Base-by-base conservation (phyloP, 2,329 filamentous ascomycete genomes). In the Escovopsis sp. region DNA sequence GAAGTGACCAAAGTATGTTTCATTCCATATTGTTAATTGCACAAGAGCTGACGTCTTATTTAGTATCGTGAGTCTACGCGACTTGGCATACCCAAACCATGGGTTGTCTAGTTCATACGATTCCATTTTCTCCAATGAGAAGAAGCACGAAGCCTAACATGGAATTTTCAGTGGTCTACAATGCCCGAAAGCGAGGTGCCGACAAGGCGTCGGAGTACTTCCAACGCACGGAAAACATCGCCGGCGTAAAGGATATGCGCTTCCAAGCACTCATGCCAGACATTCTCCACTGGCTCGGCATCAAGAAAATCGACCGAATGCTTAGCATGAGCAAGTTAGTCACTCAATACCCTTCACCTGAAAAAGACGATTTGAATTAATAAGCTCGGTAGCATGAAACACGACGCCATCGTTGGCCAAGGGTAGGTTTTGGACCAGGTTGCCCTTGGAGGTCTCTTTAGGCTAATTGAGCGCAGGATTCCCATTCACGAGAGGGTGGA, bases 221-320 rank as follows among this genome's bases (percentile, higher is more conserved):
- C 68, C 82, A 89, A 64, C 74, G 91, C 43, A 96, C 89, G n/a
- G 89, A 95, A 63, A 94, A 95, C 59, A 93, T 98, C 58, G 91
- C 91, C 8, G 91, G 91, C 46, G 89, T 96, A 50, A 94, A 94
- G 61, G 82, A 79, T 52, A 96, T 96, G 89, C 80, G 91, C 33
- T 96, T 96, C 71, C 91, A 96, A 67, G 89, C 89, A 25, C 70
- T 98, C 42, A 96, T 96, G 91, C 89, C 91, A 30, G 87, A 94
- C 59, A 94, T 96, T 50, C 72, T 96, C 41, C 91, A 96, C 64
- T 96, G 91, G 91, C 75, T 98, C 27, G 91, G 91, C 47, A 95
- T 98, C 57, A 91, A 84, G 59, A 96, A 96, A 71, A 96, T 98
- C 57, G 91, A 98, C 61, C 75, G 88, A 46, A 98, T 96, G 91